Evolutionary conservation across 306 rosid genomes (phyloP), one percentile per base, ranked within the genome.

Genomic region (Prosopis cineraria): DNA sequence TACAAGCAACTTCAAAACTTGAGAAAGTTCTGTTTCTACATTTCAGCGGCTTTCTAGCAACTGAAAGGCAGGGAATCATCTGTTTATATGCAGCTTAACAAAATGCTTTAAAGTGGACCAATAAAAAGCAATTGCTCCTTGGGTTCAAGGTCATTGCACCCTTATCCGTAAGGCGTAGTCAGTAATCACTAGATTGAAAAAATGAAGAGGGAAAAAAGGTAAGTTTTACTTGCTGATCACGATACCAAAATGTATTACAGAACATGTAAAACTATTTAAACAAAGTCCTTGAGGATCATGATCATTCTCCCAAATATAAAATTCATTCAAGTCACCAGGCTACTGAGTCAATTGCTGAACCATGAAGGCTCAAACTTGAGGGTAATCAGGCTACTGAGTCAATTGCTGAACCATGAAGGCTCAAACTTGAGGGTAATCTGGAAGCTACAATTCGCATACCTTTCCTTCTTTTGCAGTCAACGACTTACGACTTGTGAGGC

Each of bases 281-380:
- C 24, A 53, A 53, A 53, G 67, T n/a, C 53, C 20, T 59, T 13
- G 59, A 74, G 20, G 19, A 59, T 40, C 58, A 50, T 31, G n/a
- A n/a, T n/a, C n/a, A 47, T 39, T 59, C 66, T 22, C 43, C 43
- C 17, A 41, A 60, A 55, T 59, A 29, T 60, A 39, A 27, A 60
- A 36, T 72, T 16, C 16, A 53, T 22, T 53, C 4, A 45, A 50
- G 63, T 50, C 22, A 16, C 64, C 34, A 17, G 31, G 47, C 12
- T 68, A 53, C 58, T 34, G 53, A 75, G 77, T 75, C 84, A 60
- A 62, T 47, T 20, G 45, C 68, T 65, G 20, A 45, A 65, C 58
- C 14, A 25, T 43, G 22, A 68, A 41, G 11, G 19, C 19, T 30
- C 33, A 20, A 39, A 66, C 30, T 67, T 11, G 11, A 40, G 72